phyloP scores from a whole-genome alignment of 192 early-diverging fungal species.

The Entomortierella lignicola region DNA sequence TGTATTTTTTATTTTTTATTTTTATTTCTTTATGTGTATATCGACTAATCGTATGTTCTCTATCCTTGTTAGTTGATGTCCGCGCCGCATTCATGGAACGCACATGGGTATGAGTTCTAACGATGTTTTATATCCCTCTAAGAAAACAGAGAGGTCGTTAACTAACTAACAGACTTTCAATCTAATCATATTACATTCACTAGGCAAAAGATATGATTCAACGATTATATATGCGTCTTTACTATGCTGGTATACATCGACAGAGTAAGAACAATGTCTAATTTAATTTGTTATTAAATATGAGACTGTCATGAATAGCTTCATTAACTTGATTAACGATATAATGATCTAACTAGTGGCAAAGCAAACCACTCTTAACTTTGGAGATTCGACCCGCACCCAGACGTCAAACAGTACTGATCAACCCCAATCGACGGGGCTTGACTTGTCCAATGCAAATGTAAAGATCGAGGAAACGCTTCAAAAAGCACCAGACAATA shows the following conservation, averaged over 20 bases:
- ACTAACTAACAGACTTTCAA: no score
- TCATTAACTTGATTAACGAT: no score
- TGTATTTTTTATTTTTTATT: background rate
- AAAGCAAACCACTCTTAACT: background rate
- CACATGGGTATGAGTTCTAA: conserved; percentile 13
- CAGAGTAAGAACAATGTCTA: conserved; percentile 14
- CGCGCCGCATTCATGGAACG: conserved; percentile 49
- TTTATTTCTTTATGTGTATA: no score
- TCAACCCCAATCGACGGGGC: background rate
- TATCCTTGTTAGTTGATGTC: conserved; percentile 8
- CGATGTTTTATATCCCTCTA: no score
- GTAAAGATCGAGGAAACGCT: background rate
- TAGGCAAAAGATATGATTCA: conserved; percentile 49
- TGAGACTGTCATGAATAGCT: no score
- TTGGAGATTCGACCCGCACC: background rate
- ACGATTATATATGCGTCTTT: conserved; percentile 26
- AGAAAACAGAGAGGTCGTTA: no score
- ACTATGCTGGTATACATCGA: conserved; percentile 23
- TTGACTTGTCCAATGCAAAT: background rate
- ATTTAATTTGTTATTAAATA: no score
- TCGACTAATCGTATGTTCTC: no score
- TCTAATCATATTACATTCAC: background rate
- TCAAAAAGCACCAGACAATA: background rate
- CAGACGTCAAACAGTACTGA: background rate
- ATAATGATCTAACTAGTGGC: background rate